Percentiles rank a stretch among this genome's conserved stretches.
phyloP scores from a whole-genome alignment of 129 eudicot species.

The Chrysanthemum makinoi region DNA sequence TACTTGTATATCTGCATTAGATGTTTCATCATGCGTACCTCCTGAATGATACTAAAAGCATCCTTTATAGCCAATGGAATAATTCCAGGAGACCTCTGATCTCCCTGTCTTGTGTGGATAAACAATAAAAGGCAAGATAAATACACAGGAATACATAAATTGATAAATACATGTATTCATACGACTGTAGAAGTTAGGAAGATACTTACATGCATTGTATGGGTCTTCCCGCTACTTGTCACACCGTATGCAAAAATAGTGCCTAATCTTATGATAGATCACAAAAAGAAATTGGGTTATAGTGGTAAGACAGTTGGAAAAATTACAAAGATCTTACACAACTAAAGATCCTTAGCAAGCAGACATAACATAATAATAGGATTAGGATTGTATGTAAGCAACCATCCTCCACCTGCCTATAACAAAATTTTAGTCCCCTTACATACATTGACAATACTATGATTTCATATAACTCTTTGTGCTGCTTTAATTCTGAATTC shows the following conservation, averaged over 20 bases:
- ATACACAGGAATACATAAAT: not conserved
- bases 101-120: constrained; percentile 55
- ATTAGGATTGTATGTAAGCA: not conserved
- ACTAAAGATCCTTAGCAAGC: constrained; percentile 5
- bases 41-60: constrained; percentile 92
- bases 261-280: constrained; percentile 40
- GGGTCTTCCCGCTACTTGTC: constrained; percentile 90
- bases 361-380: constrained; percentile 6
- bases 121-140: constrained; percentile 13
- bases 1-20: constrained; percentile 10
- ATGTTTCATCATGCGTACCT: constrained; percentile 44
- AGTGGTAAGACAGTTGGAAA: not conserved
- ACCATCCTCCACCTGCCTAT: not conserved
- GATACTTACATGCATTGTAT: constrained; percentile 77
- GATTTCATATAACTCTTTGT: not conserved
- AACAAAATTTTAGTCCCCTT: not conserved
- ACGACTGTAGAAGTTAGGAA: not conserved
- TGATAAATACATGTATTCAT: not conserved
- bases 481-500: not conserved
- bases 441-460: not conserved
- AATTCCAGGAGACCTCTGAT: constrained; percentile 97
- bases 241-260: constrained; percentile 90
- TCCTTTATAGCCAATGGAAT: constrained; percentile 91
- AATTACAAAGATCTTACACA: not conserved
- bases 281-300: constrained; percentile 1